These are phyloP conservation scores for Globisporangium alternatum DNA, from an alignment of 352 stramenopile species.

Conservation along the genomic window DNA sequence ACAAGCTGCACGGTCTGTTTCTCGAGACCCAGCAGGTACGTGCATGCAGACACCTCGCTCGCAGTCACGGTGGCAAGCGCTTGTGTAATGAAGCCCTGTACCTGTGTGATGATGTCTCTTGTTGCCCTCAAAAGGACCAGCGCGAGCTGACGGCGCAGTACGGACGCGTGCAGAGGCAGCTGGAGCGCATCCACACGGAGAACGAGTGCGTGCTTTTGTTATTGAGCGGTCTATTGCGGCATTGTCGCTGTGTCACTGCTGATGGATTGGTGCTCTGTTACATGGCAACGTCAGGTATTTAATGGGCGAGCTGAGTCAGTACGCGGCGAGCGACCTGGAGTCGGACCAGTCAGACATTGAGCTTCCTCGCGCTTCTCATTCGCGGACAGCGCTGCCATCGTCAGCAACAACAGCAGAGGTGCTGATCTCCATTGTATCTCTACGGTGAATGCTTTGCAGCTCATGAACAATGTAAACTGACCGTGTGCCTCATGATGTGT, in stretches of 20 bases:
- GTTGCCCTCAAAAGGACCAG: slow-evolving; percentile 20
- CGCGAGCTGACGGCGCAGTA: slow-evolving; percentile 19
- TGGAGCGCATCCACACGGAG: slow-evolving; percentile 27
- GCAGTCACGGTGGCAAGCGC: neutral
- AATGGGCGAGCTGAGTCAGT: slow-evolving; percentile 35
- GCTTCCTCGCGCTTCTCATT: slow-evolving; percentile 10
- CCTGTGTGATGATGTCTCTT: neutral
- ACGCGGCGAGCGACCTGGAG: slow-evolving; percentile 41
- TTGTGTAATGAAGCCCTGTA: neutral
- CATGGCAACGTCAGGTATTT: slow-evolving; percentile 25
- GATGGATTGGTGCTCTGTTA: neutral
- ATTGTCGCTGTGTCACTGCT: neutral
- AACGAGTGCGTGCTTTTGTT: slow-evolving; percentile 28
- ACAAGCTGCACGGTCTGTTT: slow-evolving; percentile 21
- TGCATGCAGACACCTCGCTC: neutral
- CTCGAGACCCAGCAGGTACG: slow-evolving; percentile 23
- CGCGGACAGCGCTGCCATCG: neutral
- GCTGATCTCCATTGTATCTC: neutral
- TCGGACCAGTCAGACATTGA: slow-evolving; percentile 45
- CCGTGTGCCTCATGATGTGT: neutral
- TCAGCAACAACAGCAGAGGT: neutral
- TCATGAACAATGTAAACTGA: neutral
- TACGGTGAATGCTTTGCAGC: neutral
- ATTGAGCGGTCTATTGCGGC: neutral
- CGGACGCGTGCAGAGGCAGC: slow-evolving; percentile 13